phyloP scores from a whole-genome alignment of 306 rosid genomes.

The Citrullus colocynthis region DNA sequence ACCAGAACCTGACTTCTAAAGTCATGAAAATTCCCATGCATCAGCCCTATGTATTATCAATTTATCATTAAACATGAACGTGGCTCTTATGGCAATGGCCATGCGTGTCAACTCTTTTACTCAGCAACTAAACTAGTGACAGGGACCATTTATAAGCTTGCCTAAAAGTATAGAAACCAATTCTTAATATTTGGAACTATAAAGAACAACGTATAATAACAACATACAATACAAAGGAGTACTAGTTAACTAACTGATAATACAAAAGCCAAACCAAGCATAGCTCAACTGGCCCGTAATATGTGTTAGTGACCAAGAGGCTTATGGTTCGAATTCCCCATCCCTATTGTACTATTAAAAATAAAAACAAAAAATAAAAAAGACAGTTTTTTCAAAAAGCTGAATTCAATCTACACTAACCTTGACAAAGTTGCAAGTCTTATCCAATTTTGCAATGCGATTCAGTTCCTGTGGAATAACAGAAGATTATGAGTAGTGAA shows the following conservation, averaged over 20 bases:
- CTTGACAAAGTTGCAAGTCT: constrained; percentile 67
- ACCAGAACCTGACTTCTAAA: not conserved
- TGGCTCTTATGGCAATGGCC: not conserved
- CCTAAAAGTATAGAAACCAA: not conserved
- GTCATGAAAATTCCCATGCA: not conserved
- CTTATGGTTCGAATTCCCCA: too few relatives aligned
- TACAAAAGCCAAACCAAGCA: not conserved
- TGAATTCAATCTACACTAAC: constrained; percentile 19
- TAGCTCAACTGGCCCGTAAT: too few relatives aligned
- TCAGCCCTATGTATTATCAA: not conserved
- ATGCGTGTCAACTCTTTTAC: not conserved
- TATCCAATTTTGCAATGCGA: constrained; percentile 47
- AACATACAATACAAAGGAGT: not conserved
- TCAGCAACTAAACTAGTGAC: not conserved
- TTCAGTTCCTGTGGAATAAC: constrained; percentile 46
- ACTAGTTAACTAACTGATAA: not conserved
- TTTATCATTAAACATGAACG: not conserved
- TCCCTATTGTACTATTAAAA: too few relatives aligned
- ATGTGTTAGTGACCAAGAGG: too few relatives aligned
- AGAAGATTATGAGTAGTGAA: not conserved
- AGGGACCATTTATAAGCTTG: not conserved
- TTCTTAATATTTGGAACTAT: not conserved
- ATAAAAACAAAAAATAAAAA: too few relatives aligned
- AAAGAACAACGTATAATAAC: not conserved
- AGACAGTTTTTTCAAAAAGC: not conserved